phyloP scores from a whole-genome alignment of 495 filamentous ascomycete genomes.

The Xylaria curta region DNA sequence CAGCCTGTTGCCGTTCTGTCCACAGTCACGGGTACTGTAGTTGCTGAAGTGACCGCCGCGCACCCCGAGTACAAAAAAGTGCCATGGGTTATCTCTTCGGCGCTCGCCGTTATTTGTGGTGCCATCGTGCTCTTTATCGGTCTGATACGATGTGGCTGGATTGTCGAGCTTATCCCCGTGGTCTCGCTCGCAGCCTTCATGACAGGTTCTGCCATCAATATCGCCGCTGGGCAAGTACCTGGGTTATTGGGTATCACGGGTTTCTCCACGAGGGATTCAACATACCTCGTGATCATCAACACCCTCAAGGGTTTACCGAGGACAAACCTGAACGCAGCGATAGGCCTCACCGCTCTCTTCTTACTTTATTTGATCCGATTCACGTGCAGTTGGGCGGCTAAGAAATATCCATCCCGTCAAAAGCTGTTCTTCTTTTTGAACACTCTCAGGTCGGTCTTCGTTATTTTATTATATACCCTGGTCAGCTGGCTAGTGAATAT shows the following conservation, averaged over 20 bases:
- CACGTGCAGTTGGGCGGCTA: constrained; percentile 69
- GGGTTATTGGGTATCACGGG: constrained; percentile 82
- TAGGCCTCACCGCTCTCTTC: constrained; percentile 83
- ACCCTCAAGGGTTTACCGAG: constrained; percentile 76
- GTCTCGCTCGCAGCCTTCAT: constrained; percentile 95
- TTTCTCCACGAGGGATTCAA: constrained; percentile 76
- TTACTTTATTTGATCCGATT: constrained; percentile 84
- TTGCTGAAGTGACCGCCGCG: constrained; percentile 61
- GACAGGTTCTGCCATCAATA: constrained; percentile 95
- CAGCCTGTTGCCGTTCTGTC: constrained; percentile 97
- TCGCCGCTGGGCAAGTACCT: constrained; percentile 86
- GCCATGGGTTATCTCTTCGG: constrained; percentile 70
- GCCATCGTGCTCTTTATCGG: constrained; percentile 84
- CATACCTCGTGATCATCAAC: constrained; percentile 88
- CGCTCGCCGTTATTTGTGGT: constrained; percentile 80
- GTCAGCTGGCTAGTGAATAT: constrained; percentile 86
- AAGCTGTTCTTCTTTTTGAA: constrained; percentile 88
- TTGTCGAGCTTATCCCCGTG: constrained; percentile 95
- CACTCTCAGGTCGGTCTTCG: constrained; percentile 88
- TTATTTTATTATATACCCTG: constrained; percentile 91
- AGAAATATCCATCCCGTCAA: constrained; percentile 69
- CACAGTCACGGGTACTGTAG: constrained; percentile 82
- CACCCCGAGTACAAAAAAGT: constrained; percentile 59
- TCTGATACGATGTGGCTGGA: constrained; percentile 80
- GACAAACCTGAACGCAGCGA: constrained; percentile 78